These are phyloP conservation scores for Blastobotrys persicus DNA, from an alignment of 1,139 yeast genomes.

Conservation along the genomic window DNA sequence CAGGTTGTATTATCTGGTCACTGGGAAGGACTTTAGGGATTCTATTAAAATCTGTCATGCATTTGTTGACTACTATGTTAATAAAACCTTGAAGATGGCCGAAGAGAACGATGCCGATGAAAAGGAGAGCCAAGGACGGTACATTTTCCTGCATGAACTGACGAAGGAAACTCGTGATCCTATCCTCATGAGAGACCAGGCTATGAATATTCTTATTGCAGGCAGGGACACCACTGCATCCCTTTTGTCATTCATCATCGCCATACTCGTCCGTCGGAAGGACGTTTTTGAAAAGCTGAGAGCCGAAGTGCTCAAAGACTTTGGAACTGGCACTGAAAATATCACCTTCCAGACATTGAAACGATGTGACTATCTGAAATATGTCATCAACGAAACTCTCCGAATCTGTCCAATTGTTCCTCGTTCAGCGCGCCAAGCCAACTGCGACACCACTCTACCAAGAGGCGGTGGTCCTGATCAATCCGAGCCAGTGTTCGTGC, in stretches of 20 bases:
- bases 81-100: conserved; percentile 23
- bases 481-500: conserved; percentile 43
- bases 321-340: conserved; percentile 22
- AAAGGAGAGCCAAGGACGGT: conserved; percentile 8
- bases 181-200: conserved; percentile 47
- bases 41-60: conserved; percentile 28
- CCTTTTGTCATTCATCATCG: conserved; percentile 44
- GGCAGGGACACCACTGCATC: conserved; percentile 54
- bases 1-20: conserved; percentile 36
- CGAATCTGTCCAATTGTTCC: conserved; percentile 57
- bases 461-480: conserved; percentile 42
- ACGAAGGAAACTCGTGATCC: conserved; percentile 51
- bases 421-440: conserved; percentile 48
- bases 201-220: conserved; percentile 48
- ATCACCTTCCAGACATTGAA: conserved; percentile 49
- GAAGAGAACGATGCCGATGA: neutral
- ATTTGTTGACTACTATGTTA: conserved; percentile 35
- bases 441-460: conserved; percentile 33
- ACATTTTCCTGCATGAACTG: conserved; percentile 42
- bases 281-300: conserved; percentile 31
- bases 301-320: conserved; percentile 23
- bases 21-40: conserved; percentile 38
- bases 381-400: conserved; percentile 49
- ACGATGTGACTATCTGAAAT: conserved; percentile 48
- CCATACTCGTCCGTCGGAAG: conserved; percentile 47